These are phyloP conservation scores for Scedosporium boydii DNA, from an alignment of 2,329 filamentous ascomycete genomes.

Conservation along the genomic window DNA sequence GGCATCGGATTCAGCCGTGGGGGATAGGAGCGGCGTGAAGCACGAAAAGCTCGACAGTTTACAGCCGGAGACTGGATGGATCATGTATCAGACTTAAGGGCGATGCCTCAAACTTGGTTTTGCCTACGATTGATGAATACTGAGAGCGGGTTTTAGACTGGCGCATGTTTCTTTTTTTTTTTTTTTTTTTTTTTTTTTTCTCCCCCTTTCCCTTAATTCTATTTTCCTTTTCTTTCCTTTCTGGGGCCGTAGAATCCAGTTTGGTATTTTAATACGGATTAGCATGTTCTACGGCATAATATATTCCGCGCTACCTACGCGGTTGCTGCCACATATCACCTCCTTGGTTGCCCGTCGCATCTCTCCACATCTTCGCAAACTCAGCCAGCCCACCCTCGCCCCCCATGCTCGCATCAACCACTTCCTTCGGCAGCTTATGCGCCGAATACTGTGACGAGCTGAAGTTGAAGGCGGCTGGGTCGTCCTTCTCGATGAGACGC, in stretches of 20 bases:
- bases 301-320: neutral
- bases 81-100: neutral
- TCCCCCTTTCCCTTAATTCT: neutral
- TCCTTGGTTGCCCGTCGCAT: slow-evolving; percentile 36
- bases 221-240: neutral
- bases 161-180: neutral
- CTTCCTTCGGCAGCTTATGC: slow-evolving; percentile 89
- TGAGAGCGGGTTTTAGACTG: neutral
- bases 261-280: neutral
- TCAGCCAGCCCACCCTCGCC: slow-evolving; percentile 72
- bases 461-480: slow-evolving; percentile 83
- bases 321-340: slow-evolving; percentile 29
- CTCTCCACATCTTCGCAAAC: slow-evolving; percentile 68
- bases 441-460: slow-evolving; percentile 82
- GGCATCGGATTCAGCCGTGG: neutral
- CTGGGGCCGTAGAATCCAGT: neutral
- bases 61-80: neutral
- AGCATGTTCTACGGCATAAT: neutral
- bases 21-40: neutral
- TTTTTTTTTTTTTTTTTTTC: no score
- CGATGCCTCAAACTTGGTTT: neutral
- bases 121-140: neutral
- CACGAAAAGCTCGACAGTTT: neutral
- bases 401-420: slow-evolving; percentile 61
- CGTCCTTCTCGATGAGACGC: slow-evolving; percentile 70